Evolutionary conservation across 1,284 basidiomycete species (phyloP), one percentile per base, ranked within the genome.

Genomic region (Wolfiporia cocos): DNA sequence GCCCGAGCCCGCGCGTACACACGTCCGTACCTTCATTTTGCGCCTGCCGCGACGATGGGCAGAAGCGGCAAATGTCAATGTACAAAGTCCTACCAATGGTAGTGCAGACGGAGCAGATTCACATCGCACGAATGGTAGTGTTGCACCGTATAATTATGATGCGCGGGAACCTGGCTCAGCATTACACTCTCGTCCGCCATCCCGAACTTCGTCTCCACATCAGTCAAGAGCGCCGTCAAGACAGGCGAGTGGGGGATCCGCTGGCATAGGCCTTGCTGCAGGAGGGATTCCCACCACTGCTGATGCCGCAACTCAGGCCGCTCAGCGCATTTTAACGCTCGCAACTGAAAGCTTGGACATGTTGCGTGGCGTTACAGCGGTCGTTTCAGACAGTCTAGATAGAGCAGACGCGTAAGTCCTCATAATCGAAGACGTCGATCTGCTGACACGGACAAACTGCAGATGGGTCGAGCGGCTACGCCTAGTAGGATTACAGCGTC

Each of bases 271-370:
- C 31, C 34, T 4, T 4, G 29, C 37, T 15, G 41, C 47, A 2
- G 42, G 37, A 4, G 42, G 43, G 5, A 44, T 62, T 41, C 58
- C 62, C 28, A 66, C 77, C 10, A 74, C 77, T 1, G 73, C 73
- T 3, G 65, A 73, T 33, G 65, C 75, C 1, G 82, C 84, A 7
- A 73, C 75, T 1, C 71, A 79, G 20, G 86, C 91, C 12, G 89
- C 92, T 9, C 85, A 89, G 58, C 70, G 86, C 37, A 82, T 95
- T 28, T 58, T 95, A 52, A 82, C 83, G 9, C 77, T 95, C 9
- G 90, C 92, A 15, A 89, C 86, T 19, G 92, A 95, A 67, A 90
- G 87, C 56, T 62, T 95, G 60, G 91, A 94, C 57, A 93, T 94
- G 84, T 80, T 95, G 69, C 73, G 84, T 29, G 81, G 86, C 28